Conservation (phyloP, 768 basidiomycete species). For the Mycena olivaceomarginata region DNA sequence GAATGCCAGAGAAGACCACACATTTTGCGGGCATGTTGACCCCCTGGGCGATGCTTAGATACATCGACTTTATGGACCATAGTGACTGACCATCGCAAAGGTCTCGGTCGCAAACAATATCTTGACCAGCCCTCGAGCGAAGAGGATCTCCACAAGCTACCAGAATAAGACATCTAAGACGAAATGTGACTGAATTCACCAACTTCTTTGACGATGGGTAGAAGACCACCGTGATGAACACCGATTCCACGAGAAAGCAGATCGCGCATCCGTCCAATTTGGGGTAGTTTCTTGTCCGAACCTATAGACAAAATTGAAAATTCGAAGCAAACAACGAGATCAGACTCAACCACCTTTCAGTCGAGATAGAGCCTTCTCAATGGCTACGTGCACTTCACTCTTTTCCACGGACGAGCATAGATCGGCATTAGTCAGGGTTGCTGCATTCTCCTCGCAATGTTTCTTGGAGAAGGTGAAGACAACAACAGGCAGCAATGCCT, state of each 20-base stretch:
- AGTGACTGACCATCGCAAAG: slow-evolving; percentile 91
- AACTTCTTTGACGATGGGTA: slow-evolving; percentile 98
- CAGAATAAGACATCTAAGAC: not conserved
- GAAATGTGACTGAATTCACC: slow-evolving; percentile 31
- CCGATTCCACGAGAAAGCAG: slow-evolving; percentile 95
- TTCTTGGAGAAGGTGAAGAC: slow-evolving; percentile 99
- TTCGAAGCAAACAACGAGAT: not conserved
- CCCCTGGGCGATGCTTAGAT: slow-evolving; percentile 71
- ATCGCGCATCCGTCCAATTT: slow-evolving; percentile 93
- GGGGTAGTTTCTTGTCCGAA: slow-evolving; percentile 93
- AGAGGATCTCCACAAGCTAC: slow-evolving; percentile 96
- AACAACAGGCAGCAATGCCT: slow-evolving; percentile 92
- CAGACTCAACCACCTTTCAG: slow-evolving; percentile 90
- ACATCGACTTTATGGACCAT: not conserved
- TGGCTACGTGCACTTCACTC: slow-evolving; percentile 96
- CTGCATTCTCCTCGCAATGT: slow-evolving; percentile 96
- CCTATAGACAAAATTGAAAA: slow-evolving; percentile 65
- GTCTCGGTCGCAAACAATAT: slow-evolving; percentile 99
- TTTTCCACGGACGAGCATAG: slow-evolving; percentile 93
- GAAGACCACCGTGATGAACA: slow-evolving; percentile 96
- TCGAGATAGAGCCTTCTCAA: slow-evolving; percentile 93
- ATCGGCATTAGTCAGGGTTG: slow-evolving; percentile 91
- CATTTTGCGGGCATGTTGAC: slow-evolving; percentile 99
- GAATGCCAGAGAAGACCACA: slow-evolving; percentile 95
- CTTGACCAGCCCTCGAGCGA: slow-evolving; percentile 96